These are phyloP conservation scores for Skeletonema menzelii DNA, from an alignment of 108 stramenopile species.

Conservation along the genomic window DNA sequence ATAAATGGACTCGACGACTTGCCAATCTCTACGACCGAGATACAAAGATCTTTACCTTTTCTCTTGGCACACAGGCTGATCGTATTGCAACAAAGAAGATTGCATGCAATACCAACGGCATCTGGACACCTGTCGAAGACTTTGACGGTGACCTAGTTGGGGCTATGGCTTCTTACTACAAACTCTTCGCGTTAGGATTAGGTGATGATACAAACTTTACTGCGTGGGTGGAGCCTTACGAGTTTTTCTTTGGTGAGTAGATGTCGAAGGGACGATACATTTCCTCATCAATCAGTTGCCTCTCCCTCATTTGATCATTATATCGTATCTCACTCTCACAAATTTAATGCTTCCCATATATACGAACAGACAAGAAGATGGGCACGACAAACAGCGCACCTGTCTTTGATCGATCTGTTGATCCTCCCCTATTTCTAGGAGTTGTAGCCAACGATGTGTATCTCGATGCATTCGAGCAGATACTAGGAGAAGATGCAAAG, in stretches of 20 bases:
- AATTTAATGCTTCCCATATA: neutral
- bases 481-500: constrained; percentile 20
- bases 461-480: constrained; percentile 29
- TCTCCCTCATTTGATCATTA: neutral
- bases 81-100: constrained; percentile 34
- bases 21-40: constrained; percentile 13
- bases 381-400: constrained; percentile 66
- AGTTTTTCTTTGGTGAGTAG: constrained; percentile 14
- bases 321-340: neutral
- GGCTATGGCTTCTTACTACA: constrained; percentile 56
- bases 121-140: constrained; percentile 48
- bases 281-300: no score
- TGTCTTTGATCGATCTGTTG: constrained; percentile 49
- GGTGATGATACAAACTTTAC: constrained; percentile 45
- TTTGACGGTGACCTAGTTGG: constrained; percentile 27
- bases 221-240: constrained; percentile 69
- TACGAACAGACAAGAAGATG: neutral
- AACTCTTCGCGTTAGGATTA: constrained; percentile 59
- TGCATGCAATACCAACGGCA: constrained; percentile 49
- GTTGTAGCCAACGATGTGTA: constrained; percentile 29
- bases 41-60: constrained; percentile 48
- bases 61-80: constrained; percentile 41
- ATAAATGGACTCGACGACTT: constrained; percentile 3
- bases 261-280: no score
- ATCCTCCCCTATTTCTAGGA: constrained; percentile 28